Evolutionary conservation across 2,329 filamentous ascomycete species (phyloP).

Genomic region (Fusarium buxicola): DNA sequence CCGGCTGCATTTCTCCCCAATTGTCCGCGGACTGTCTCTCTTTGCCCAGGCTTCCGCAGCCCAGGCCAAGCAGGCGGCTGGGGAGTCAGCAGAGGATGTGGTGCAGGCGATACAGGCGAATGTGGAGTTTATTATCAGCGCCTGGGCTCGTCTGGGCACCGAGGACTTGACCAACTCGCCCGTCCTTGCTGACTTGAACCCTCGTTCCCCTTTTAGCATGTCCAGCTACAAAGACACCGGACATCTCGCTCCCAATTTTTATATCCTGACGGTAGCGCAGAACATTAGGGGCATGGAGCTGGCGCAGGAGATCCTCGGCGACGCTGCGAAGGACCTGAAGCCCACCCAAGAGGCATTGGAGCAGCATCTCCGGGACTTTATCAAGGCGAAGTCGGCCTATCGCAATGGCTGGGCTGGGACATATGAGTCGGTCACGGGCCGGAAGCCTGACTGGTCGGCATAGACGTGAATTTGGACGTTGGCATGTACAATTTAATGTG

Average conservation of each 20-base stretch:
- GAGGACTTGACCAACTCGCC: constrained; percentile 34
- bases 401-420: constrained; percentile 36
- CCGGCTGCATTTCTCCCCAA: constrained; percentile 42
- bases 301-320: constrained; percentile 56
- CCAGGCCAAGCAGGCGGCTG: constrained; percentile 43
- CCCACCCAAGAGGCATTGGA: constrained; percentile 54
- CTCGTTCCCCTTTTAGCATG: constrained; percentile 24
- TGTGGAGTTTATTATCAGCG: constrained; percentile 40
- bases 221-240: constrained; percentile 3
- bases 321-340: constrained; percentile 49
- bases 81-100: constrained; percentile 41
- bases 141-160: constrained; percentile 42
- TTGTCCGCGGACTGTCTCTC: constrained; percentile 49
- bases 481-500: constrained; percentile 40
- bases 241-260: constrained; percentile 43
- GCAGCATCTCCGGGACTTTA: constrained; percentile 52
- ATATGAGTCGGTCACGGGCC: constrained; percentile 46
- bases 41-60: constrained; percentile 45
- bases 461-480: constrained; percentile 17
- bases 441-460: constrained; percentile 46
- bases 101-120: constrained; percentile 46
- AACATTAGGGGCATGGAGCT: constrained; percentile 57
- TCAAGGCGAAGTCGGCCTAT: constrained; percentile 29
- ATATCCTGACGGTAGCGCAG: constrained; percentile 46
- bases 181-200: constrained; percentile 45